Base-by-base conservation (phyloP, 2,329 filamentous ascomycete genomes). In the Endoconidiophora laricicola region DNA sequence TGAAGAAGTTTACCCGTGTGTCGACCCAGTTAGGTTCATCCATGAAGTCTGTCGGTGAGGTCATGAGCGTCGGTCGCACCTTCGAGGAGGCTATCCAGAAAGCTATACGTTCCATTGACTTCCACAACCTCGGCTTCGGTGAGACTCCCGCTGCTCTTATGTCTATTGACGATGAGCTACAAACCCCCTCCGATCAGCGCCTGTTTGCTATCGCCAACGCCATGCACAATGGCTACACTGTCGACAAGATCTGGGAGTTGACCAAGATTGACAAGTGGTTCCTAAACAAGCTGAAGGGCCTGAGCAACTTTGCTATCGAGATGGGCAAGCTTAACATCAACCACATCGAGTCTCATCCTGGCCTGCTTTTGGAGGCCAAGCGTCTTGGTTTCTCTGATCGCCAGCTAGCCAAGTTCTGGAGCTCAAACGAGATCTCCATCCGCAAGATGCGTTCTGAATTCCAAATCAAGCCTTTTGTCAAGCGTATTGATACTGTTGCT, bases 261-360 rank as follows among this genome's bases (percentile, higher is more conserved):
- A 98, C 91, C 60, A 87, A 90, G 69, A 98, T 98, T 59, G 91
- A 96, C 69, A 94, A 93, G 66, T 98, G 91, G 91, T 98, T 96
- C 72, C 69, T 98, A 57, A 80, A 78, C 66, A 88, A 86, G 65
- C 79, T 98, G 52, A 94, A 94, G 76, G 81, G 83, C 24, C 71
- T 98, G 7, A 94, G 81, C 65, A 78, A 94, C 68, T 95, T 96
- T 59, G 80, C 81, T 61, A 90, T 87, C 67, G 65, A 74, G 22
- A 85, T 95, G 78, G 72, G 74, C 53, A 72, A 70, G 44, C 85
- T 79, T 66, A 74, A 62, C 55, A 73, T 73, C 10, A 74, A 70
- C 56, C 81, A 87, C 42, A 76, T 82, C 51, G 77, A 72, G 44
- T 71, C 78, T 51, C 74, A 78, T 12, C 68, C 74, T 4, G 70